phyloP scores from a whole-genome alignment of 1,284 basidiomycete species.

The Cryptococcus wingfieldii region DNA sequence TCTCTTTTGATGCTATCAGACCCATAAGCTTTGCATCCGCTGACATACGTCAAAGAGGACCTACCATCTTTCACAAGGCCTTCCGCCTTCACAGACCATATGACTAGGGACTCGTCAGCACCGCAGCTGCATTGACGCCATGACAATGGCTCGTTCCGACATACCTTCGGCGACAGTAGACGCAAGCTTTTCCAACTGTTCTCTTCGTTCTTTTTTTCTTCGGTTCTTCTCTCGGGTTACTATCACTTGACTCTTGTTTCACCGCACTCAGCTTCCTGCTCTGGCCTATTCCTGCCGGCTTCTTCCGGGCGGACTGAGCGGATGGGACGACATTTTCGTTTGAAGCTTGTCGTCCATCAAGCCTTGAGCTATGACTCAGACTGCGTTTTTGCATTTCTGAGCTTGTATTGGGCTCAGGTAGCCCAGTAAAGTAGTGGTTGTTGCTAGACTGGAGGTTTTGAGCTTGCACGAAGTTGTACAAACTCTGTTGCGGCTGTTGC shows the following conservation, averaged over 20 bases:
- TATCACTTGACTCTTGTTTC: too few species aligned
- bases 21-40: conserved; percentile 1
- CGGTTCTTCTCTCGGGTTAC: conserved; percentile 2
- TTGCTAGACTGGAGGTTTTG: not conserved
- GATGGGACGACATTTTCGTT: too few species aligned
- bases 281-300: too few species aligned
- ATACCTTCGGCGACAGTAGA: conserved; percentile 81
- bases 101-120: conserved; percentile 32
- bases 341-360: too few species aligned
- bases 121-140: not conserved
- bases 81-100: conserved; percentile 78
- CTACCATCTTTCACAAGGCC: conserved; percentile 85
- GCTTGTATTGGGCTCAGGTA: too few species aligned
- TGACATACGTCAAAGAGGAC: conserved; percentile 35
- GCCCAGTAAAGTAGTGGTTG: too few species aligned
- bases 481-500: not conserved
- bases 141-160: conserved; percentile 4
- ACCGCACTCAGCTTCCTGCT: too few species aligned
- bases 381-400: too few species aligned
- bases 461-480: not conserved
- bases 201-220: conserved; percentile 57
- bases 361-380: too few species aligned
- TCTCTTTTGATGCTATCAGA: conserved; percentile 74
- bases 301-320: too few species aligned
- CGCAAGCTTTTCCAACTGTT: conserved; percentile 66